Evolutionary conservation across 2,329 filamentous ascomycete species (phyloP).

Genomic region (Beauveria medogensis): DNA sequence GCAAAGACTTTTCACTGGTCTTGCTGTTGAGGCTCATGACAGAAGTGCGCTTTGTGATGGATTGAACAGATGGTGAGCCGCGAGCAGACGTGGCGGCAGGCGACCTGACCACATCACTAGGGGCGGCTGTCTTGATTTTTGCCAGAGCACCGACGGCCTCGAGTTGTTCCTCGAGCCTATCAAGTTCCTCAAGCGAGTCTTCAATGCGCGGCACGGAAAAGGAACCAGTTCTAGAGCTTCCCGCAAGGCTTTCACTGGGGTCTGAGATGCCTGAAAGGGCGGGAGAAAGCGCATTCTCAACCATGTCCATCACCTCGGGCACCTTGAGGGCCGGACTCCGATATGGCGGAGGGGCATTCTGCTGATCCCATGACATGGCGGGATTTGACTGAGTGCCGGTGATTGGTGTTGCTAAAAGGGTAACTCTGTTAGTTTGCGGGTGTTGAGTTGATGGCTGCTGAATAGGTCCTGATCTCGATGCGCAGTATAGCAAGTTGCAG

Average conservation of each 20-base stretch:
- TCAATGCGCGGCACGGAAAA: constrained; percentile 45
- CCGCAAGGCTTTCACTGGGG: constrained; percentile 25
- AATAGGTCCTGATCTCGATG: constrained; percentile 17
- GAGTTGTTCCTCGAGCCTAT: constrained; percentile 53
- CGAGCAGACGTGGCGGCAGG: constrained; percentile 12
- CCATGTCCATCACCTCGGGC: constrained; percentile 21
- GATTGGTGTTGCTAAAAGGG: constrained; percentile 38
- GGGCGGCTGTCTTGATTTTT: constrained; percentile 24
- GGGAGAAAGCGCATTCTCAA: constrained; percentile 27
- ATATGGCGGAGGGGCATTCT: constrained; percentile 18
- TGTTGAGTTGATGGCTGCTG: constrained; percentile 13
- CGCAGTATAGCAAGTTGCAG: constrained; percentile 42
- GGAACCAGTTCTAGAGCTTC: constrained; percentile 23
- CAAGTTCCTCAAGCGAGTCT: constrained; percentile 55
- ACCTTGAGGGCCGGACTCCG: constrained; percentile 21
- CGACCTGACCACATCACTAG: constrained; percentile 13
- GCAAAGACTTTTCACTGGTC: constrained; percentile 30
- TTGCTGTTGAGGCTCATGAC: constrained; percentile 29
- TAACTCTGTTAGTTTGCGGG: constrained; percentile 30
- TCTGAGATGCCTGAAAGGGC: constrained; percentile 24
- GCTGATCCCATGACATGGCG: constrained; percentile 19
- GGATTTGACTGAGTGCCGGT: neutral
- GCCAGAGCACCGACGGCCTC: constrained; percentile 42
- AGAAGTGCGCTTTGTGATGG: constrained; percentile 20
- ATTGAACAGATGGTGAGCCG: constrained; percentile 12